Conservation (phyloP, 768 basidiomycete species). For the Clitopilus hobsonii region DNA sequence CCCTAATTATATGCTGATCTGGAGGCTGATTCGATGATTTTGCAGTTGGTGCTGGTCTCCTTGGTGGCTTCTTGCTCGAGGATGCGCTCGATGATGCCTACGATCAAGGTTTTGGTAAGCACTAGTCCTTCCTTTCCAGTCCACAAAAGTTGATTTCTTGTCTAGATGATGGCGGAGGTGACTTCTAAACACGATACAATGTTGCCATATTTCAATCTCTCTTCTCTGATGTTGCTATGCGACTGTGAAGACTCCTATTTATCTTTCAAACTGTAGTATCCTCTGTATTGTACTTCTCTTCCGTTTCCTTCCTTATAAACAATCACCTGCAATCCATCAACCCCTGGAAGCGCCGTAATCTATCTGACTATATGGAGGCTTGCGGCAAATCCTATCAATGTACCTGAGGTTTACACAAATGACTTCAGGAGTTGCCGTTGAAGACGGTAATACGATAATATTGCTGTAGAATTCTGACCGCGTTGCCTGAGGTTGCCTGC, state of each 20-base stretch:
- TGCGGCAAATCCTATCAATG: not conserved
- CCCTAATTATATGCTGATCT: no score
- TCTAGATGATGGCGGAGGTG: constrained; percentile 7
- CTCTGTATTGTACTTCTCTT: not conserved
- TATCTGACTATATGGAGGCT: not conserved
- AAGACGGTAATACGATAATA: not conserved
- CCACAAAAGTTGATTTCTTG: constrained; percentile 6
- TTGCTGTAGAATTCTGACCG: not conserved
- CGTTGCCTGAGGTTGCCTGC: not conserved
- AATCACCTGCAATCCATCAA: not conserved
- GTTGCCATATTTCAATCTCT: not conserved
- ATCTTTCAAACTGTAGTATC: not conserved
- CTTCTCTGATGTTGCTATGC: not conserved
- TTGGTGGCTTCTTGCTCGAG: constrained; percentile 56
- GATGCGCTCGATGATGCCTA: constrained; percentile 31
- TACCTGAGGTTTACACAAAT: not conserved
- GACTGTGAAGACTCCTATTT: not conserved
- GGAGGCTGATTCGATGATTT: not conserved
- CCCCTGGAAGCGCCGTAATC: not conserved
- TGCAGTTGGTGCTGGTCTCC: constrained; percentile 56
- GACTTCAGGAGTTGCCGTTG: not conserved
- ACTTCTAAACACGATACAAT: not conserved
- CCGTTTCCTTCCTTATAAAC: not conserved
- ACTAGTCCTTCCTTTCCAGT: not conserved
- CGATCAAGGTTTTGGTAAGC: constrained; percentile 11